Evolutionary conservation across 1,284 basidiomycete species (phyloP), one percentile per base, ranked within the genome.

Genomic region (Butyriboletus appendiculatus): DNA sequence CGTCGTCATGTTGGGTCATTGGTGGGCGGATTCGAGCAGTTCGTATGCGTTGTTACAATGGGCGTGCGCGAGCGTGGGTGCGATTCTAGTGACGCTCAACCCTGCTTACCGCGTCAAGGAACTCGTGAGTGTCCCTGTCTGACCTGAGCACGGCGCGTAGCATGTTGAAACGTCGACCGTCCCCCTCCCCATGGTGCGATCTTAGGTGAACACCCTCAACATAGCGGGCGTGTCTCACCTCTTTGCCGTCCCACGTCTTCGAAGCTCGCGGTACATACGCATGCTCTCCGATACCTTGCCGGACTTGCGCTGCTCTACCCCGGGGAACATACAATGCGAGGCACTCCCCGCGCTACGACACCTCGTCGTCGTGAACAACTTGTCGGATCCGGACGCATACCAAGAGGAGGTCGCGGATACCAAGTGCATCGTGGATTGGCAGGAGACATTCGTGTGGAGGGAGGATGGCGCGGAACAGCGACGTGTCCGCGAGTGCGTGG

Each of bases 41-140:
- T 79, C 88, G 15, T 94, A 94, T 67, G 90, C 88, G 2, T 78
- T 82, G 70, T 70, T 93, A 33, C 92, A 94, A 63, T 92, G 91
- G 90, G 91, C 91, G 8, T 88, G 85, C 59, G 88, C 90, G 26
- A 82, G 82, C 51, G 79, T 92, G 45, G 92, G 92, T 20, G 90
- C 89, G 8, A 85, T 93, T 43, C 70, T 93, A 28, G 89, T 90
- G 12, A 92, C 90, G 4, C 76, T 94, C 43, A 94, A 94, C 62
- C 92, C 91, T 8, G 88, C 92, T 0, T 94, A 92, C 66, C 81
- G 85, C 28, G 67, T 85, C 3, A 75, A 81, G 39, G 92, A 94
- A 66, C 77, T 94, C 45, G 87, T 87, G 59, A 56, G 79, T 75
- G 22, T 22, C 22, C 28, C 12, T 39, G 14, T 48, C 38, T 43